phyloP scores from a whole-genome alignment of 768 basidiomycete species.

The Filobasidium floriforme region DNA sequence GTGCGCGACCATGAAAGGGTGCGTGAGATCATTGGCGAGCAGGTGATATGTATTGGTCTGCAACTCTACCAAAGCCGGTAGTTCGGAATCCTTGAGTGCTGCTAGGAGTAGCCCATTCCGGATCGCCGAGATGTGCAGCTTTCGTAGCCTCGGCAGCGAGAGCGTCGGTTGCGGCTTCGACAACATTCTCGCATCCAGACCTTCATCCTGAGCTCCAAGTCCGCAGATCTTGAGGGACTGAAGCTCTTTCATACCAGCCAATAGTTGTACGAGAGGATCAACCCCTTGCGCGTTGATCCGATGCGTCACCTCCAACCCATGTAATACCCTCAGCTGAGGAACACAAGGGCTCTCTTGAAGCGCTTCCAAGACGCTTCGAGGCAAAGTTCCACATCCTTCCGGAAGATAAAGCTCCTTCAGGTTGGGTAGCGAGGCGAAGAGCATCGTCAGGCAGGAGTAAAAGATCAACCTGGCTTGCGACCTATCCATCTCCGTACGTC shows the following conservation, averaged over 20 bases:
- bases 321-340: not conserved
- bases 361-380: conserved; percentile 6
- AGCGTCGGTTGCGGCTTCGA: conserved; percentile 15
- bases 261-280: conserved; percentile 22
- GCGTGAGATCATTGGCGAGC: conserved; percentile 25
- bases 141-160: conserved; percentile 31
- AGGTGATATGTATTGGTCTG: conserved; percentile 29
- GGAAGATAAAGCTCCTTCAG: conserved; percentile 37
- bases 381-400: conserved; percentile 15
- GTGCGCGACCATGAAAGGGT: conserved; percentile 29
- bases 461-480: conserved; percentile 11
- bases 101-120: conserved; percentile 28
- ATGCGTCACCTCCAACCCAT: conserved; percentile 13
- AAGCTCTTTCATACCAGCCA: conserved; percentile 23
- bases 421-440: conserved; percentile 40
- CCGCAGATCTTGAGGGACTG: conserved; percentile 29
- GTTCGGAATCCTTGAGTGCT: conserved; percentile 26
- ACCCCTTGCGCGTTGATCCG: conserved; percentile 12
- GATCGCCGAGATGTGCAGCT: conserved; percentile 31
- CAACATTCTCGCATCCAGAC: not conserved
- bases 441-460: conserved; percentile 21
- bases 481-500: conserved; percentile 8
- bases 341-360: conserved; percentile 12
- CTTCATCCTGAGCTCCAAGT: conserved; percentile 20
- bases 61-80: conserved; percentile 32